Evolutionary conservation across 2,329 filamentous ascomycete species (phyloP), one percentile per base, ranked within the genome.

Genomic region (Sclerotinia subarctica): DNA sequence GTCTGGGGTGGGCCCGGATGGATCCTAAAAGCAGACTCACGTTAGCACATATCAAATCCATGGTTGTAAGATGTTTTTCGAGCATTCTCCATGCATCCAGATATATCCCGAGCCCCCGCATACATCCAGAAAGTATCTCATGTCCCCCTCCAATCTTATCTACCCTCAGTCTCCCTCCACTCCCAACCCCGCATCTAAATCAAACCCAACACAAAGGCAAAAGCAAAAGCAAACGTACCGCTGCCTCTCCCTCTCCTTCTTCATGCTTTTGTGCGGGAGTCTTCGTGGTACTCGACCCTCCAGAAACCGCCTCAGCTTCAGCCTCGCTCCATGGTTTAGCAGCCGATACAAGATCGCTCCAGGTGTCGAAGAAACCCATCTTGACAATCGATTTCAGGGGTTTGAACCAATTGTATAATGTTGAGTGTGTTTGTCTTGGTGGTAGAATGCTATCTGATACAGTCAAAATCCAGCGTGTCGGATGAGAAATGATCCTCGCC

Each of bases 281-380:
- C 69, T 81, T 79, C 57, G 80, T 80, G 64, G 68, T 60, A 46
- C 64, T 66, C 29, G 66, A 53, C 24, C 57, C 69, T 65, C 65
- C 70, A 19, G 52, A 64, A 53, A 67, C 70, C 32, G 87, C 86
- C 81, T 90, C 87, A 74, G 87, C 87, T 79, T 89, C 85, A 74
- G 83, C 86, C 73, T 84, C 84, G 78, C 81, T 82, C 87, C 87
- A 90, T 78, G 87, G 87, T 81, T 84, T 82, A 74, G 85, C 86
- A 71, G 86, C 86, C 81, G 88, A 86, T 77, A 88, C 81, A 78
- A 90, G 81, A 78, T 89, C 87, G 77, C 82, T 83, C 76, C 88
- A 83, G 74, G 84, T 81, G 79, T 89, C 86, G 85, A 86, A 89
- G 81, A 89, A 83, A 82, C 86, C 87, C 87, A 90, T 90, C 80